Evolutionary conservation across 164 flowering plant genomes (phyloP).

Genomic region (Aristolochia fimbriata): DNA sequence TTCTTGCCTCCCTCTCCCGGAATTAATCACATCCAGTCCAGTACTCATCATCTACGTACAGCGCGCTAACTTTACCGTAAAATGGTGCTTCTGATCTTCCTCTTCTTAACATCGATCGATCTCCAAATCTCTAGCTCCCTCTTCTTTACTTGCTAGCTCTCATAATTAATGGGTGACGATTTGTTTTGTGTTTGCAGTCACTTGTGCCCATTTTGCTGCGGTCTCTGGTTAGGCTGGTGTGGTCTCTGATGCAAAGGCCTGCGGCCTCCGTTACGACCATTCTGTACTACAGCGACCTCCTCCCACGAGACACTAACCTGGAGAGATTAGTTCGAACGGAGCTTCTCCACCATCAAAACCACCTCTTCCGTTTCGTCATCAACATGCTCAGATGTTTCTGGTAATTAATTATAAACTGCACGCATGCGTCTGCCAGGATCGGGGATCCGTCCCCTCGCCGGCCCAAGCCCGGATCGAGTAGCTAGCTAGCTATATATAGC

Average conservation of each 20-base stretch:
- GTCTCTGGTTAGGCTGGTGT: conserved; percentile 36
- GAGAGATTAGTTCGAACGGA: conserved; percentile 38
- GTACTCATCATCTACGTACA: too few relatives aligned
- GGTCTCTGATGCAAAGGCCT: conserved; percentile 26
- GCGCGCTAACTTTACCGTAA: too few relatives aligned
- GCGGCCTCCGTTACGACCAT: conserved; percentile 39
- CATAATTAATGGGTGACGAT: too few relatives aligned
- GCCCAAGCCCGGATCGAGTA: too few relatives aligned
- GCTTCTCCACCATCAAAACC: conserved; percentile 32
- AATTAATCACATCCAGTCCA: too few relatives aligned
- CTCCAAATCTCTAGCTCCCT: background rate
- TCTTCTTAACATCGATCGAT: conserved; percentile 1
- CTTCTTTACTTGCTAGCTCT: background rate
- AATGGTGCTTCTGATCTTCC: conserved; percentile 15
- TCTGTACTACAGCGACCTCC: conserved; percentile 45
- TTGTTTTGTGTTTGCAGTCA: conserved; percentile 20
- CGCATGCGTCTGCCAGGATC: too few relatives aligned
- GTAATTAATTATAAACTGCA: too few relatives aligned
- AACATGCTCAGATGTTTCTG: conserved; percentile 52
- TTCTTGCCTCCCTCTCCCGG: conserved; percentile 2
- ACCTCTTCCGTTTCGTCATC: conserved; percentile 44
- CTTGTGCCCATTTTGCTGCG: conserved; percentile 38
- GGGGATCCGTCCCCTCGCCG: too few relatives aligned
- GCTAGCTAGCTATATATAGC: too few relatives aligned
- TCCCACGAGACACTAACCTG: conserved; percentile 34